These are phyloP conservation scores for Vitis vinifera DNA, from an alignment of 164 flowering plant genomes.

Conservation along the genomic window ASM3070453v1 NC_081815.1:3118501-3119000, in stretches of 20 bases:
- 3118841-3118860: background rate
- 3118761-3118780: too few relatives aligned
- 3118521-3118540: background rate
- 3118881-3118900: background rate
- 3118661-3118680: background rate
- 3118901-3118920: background rate
- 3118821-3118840: too few relatives aligned
- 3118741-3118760: too few relatives aligned
- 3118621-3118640: background rate
- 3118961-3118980: background rate
- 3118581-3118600: background rate
- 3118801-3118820: too few relatives aligned
- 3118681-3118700: background rate
- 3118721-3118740: too few relatives aligned
- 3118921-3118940: background rate
- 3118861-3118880: slow-evolving; percentile 1
- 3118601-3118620: background rate
- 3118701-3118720: background rate
- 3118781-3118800: too few relatives aligned
- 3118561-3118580: background rate
- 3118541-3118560: background rate
- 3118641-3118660: background rate
- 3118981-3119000: slow-evolving; percentile 3
- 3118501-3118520: too few relatives aligned
- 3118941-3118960: background rate